Base-by-base conservation (phyloP, 441 rosid species). In the Francoa sonchifolia region DNA sequence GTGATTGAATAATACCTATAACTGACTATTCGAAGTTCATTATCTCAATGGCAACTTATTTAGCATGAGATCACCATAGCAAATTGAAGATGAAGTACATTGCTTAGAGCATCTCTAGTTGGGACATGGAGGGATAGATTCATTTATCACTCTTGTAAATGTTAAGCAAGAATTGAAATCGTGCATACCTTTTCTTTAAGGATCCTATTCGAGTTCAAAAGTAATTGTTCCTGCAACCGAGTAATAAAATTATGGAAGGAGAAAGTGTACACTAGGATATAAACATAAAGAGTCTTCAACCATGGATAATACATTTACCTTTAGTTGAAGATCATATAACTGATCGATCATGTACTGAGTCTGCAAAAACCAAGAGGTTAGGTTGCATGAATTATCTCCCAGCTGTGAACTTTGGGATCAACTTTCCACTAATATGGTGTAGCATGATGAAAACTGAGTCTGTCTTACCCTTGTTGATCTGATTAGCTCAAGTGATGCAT, bases 291-390 rank as follows among this genome's bases (percentile, higher is more conserved):
- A 1, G 35, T 11, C 13, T 32, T 32, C 0, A 12, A 32, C 5
- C 13, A 2, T 32, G 3, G 35, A n/a, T 8, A 12, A 11, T 32
- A n/a, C 16, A 12, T 17, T n/a, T 73, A 89, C 97, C 94, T 68
- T 84, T 19, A 76, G 76, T 48, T 84, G 97, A 30, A 89, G 87
- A 59, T 89, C 95, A 51, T 71, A 65, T 51, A 81, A 94, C 67
- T 85, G 93, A 62, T 89, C 97, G 29, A 89, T 64, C 95, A 89
- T 84, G 65, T 56, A 79, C 40, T 89, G 95, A 19, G 94, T 81
- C 97, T 89, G 75, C 28, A 50, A 28, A 40, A 44, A n/a, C 23
- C 20, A 32, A 2, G 20, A 25, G 3, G 15, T 33, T 11, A 22
- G 39, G 15, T 4, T 25, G 9, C 38, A 22, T 11, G 16, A 32